phyloP scores from a whole-genome alignment of 2,329 filamentous ascomycete genomes.

The Diaporthe aspalathi region DNA sequence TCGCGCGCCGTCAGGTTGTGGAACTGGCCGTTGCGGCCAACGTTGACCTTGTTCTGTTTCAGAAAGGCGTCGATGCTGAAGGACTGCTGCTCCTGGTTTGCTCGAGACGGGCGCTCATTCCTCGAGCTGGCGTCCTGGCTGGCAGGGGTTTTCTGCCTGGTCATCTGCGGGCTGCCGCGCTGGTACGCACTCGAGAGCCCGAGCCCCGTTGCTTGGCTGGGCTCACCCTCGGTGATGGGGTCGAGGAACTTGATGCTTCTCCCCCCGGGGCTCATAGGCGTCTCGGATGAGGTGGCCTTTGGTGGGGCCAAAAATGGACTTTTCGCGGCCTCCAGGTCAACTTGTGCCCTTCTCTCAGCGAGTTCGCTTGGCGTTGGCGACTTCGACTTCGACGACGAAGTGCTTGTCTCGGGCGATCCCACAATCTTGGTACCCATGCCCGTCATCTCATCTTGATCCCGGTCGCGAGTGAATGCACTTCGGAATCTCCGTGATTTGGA shows the following conservation, averaged over 20 bases:
- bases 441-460: slow-evolving; percentile 39
- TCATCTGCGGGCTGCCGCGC: slow-evolving; percentile 20
- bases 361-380: slow-evolving; percentile 6
- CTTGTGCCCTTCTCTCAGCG: slow-evolving; percentile 12
- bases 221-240: slow-evolving; percentile 20
- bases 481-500: not conserved
- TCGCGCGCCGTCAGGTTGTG: slow-evolving; percentile 64
- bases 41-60: slow-evolving; percentile 48
- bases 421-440: slow-evolving; percentile 14
- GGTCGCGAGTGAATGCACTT: not conserved
- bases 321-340: slow-evolving; percentile 14
- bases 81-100: slow-evolving; percentile 23
- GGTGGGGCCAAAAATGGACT: slow-evolving; percentile 18
- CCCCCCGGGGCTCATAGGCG: slow-evolving; percentile 17
- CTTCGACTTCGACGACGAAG: not conserved
- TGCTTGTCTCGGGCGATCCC: not conserved
- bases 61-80: slow-evolving; percentile 49
- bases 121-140: not conserved
- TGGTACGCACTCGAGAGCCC: slow-evolving; percentile 15
- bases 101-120: not conserved
- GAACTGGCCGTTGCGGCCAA: slow-evolving; percentile 66
- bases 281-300: not conserved
- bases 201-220: slow-evolving; percentile 25
- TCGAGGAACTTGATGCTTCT: slow-evolving; percentile 32
- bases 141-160: slow-evolving; percentile 14